Evolutionary conservation across 2,329 filamentous ascomycete genomes (phyloP), one percentile per base, ranked within the genome.

Genomic region (Pseudogymnoascus sp.): DNA sequence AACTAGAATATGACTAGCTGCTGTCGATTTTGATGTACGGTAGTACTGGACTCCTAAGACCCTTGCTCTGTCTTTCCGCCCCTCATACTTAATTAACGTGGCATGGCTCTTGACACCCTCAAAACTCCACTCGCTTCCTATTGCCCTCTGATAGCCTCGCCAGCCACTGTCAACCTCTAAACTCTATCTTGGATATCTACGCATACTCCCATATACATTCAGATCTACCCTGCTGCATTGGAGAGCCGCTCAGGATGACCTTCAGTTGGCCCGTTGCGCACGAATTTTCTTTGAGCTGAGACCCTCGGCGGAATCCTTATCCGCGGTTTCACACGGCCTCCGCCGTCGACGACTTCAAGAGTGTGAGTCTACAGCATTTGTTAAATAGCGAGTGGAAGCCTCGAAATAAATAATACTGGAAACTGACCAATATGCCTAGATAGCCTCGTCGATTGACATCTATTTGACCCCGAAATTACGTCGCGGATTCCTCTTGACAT

Each of bases 51-150:
- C 28, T 52, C n/a, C 25, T 55, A 9, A 55, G 25, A 55, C 45
- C 45, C 45, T 55, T 55, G 45, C 9, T 55, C 25, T 55, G n/a
- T 9, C 6, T 55, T 28, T 33, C 45, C 45, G 25, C 45, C 45
- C 28, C 45, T 55, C 45, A 55, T 55, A 33, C 45, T 55, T 55
- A 16, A 55, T 55, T 55, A 55, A 55, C 25, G 45, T 55, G 45
- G 45, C 45, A 18, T 55, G 45, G 45, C 45, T 52, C 45, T 12
- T 49, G 45, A 52, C 45, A 52, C 45, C 14, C 45, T 33, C n/a
- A 55, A 55, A 55, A 55, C 45, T 55, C 45, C 45, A 55, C 45
- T 31, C 45, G n/a, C 28, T 18, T 18, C 45, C n/a, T 33, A 9
- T 16, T 33, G 14, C 9, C 25, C 14, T 31, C 14, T 11, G 4